phyloP scores from a whole-genome alignment of 2,329 filamentous ascomycete genomes.

The Hirsutella rhossiliensis region DNA sequence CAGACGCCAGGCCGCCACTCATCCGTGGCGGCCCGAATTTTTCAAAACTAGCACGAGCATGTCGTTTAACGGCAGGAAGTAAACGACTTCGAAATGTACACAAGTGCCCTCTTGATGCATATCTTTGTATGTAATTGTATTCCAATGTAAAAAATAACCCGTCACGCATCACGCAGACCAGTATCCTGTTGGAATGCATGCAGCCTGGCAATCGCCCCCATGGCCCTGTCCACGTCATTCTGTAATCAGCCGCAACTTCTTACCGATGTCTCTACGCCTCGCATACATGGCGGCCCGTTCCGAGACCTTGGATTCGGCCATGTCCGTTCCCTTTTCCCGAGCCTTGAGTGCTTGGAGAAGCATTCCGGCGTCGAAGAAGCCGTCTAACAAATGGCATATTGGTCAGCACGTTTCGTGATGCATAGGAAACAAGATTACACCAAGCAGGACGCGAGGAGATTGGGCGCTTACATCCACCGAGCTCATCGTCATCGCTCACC shows the following conservation, averaged over 20 bases:
- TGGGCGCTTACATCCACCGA: constrained; percentile 75
- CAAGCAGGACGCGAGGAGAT: background rate
- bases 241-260: constrained; percentile 45
- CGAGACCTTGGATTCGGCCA: constrained; percentile 29
- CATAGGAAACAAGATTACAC: background rate
- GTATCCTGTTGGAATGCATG: no score
- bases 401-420: background rate
- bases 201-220: no score
- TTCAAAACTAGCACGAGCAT: no score
- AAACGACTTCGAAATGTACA: background rate
- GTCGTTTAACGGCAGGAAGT: no score
- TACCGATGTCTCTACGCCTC: constrained; percentile 55
- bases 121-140: no score
- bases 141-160: no score
- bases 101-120: no score
- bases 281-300: constrained; percentile 48
- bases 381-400: constrained; percentile 45
- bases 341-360: constrained; percentile 77
- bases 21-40: background rate
- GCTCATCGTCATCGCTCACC: constrained; percentile 73
- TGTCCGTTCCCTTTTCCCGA: constrained; percentile 41
- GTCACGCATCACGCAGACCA: no score
- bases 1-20: background rate
- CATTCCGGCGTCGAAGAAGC: constrained; percentile 97
- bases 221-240: constrained; percentile 4